Base-by-base conservation (phyloP, 208 protist genomes). In the Chromosphaera perkinsii region DNA sequence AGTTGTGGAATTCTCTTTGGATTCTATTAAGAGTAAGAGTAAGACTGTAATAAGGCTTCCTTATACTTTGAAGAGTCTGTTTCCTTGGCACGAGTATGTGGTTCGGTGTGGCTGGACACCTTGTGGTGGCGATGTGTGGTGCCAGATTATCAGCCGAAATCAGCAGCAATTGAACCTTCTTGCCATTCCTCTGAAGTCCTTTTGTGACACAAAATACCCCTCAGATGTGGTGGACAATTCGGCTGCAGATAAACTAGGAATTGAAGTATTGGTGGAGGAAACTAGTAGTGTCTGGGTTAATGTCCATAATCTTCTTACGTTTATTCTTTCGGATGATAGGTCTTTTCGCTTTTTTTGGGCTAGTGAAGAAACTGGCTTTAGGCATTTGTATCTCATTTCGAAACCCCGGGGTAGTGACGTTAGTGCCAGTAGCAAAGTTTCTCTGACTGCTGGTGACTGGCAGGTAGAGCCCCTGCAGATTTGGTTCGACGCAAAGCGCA, bases 351-450 rank as follows among this genome's bases (percentile, higher is more conserved):
- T 68, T 24, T 31, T 68, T 9, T 68, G 32, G 32, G 62, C 62
- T 33, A 68, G 40, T 9, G 62, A 68, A 47, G 17, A 68, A 27
- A 20, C 62, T 29, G 62, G 62, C 10, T 68, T 52, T 9, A 12
- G 62, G 36, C 62, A 68, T 26, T 48, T 68, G 9, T 68, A 68
- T 26, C 37, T 52, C 20, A 48, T 68, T 1, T 35, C 17, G 20
- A 39, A 14, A 12, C 51, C 17, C 20, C 12, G 24, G 51, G 56
- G n/a, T n/a, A n/a, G n/a, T 35, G 59, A 42, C 20, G 26, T 27
- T 3, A 39, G 31, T 4, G 3, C 37, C 20, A 22, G 32, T 36
- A 51, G 39, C 17, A 39, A 61, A 12, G 43, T 64, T 3, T 22
- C 45, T 1, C 22, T 68, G 26, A 59, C 62, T 17, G 27, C 17